Conservation (phyloP, 441 rosid species). For the Adansonia madagascariensis region DNA sequence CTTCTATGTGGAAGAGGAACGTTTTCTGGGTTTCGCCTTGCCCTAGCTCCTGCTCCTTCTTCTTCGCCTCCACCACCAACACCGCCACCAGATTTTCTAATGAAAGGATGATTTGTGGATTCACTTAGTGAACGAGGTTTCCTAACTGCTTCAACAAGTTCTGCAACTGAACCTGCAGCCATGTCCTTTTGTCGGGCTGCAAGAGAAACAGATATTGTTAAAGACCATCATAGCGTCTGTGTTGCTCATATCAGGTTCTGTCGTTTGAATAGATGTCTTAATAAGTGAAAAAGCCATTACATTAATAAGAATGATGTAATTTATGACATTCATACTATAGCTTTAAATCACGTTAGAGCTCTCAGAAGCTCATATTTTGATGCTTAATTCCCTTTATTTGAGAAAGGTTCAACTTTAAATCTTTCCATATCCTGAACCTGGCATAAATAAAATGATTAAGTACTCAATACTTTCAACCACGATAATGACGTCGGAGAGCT, state of each 20-base stretch:
- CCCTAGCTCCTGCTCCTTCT: conserved; percentile 42
- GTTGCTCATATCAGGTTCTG: not conserved
- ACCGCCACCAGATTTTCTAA: conserved; percentile 58
- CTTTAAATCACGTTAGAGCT: not conserved
- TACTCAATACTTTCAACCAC: not conserved
- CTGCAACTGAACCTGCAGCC: conserved; percentile 74
- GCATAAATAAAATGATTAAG: too few species aligned
- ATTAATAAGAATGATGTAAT: not conserved
- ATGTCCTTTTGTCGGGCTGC: conserved; percentile 88
- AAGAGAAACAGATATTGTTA: conserved; percentile 5
- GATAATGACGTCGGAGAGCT: not conserved
- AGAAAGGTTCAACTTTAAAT: too few species aligned
- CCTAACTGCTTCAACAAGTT: conserved; percentile 85
- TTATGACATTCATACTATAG: not conserved
- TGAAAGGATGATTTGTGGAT: conserved; percentile 55
- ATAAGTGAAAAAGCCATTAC: not conserved
- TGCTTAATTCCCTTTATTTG: too few species aligned
- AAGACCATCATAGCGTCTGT: not conserved
- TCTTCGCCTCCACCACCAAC: conserved; percentile 41
- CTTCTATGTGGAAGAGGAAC: conserved; percentile 49
- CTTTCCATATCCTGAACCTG: too few species aligned
- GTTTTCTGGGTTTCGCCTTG: conserved; percentile 64
- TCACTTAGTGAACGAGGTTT: conserved; percentile 84
- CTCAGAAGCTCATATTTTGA: not conserved
- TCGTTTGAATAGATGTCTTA: not conserved